Evolutionary conservation across 2,329 filamentous ascomycete species (phyloP).

Genomic region (Microthyrium microscopicum): DNA sequence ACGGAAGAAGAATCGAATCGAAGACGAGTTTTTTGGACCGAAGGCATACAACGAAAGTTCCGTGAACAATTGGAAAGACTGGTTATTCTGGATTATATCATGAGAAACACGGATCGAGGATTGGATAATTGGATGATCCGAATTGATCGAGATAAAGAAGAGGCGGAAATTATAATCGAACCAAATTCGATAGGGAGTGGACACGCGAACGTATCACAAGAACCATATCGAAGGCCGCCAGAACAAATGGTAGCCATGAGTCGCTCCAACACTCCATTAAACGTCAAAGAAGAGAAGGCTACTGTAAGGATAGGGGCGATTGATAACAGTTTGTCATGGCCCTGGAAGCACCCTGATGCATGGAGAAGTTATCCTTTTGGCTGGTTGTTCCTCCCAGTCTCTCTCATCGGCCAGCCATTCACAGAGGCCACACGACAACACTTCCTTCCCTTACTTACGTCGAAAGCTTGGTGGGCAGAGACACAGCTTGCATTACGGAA

Average conservation of each 20-base stretch:
- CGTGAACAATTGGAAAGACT: conserved; percentile 91
- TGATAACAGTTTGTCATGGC: conserved; percentile 95
- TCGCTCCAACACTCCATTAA: conserved; percentile 33
- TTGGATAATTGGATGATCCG: conserved; percentile 99
- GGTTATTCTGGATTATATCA: conserved; percentile 95
- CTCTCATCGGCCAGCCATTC: conserved; percentile 88
- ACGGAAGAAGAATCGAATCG: conserved; percentile 15
- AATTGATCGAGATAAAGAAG: conserved; percentile 69
- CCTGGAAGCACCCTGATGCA: conserved; percentile 97
- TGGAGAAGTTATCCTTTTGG: conserved; percentile 89
- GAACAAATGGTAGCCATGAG: conserved; percentile 68
- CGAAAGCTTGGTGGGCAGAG: conserved; percentile 91
- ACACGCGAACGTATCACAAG: conserved; percentile 31
- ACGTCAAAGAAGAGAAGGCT: conserved; percentile 29
- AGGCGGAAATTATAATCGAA: conserved; percentile 74
- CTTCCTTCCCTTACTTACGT: conserved; percentile 89
- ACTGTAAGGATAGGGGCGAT: conserved; percentile 76
- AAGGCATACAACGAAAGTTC: conserved; percentile 75
- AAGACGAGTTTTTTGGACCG: conserved; percentile 65
- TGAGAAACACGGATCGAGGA: conserved; percentile 94
- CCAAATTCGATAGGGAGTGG: conserved; percentile 19
- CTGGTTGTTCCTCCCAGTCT: conserved; percentile 94
- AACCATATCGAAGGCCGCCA: conserved; percentile 54
- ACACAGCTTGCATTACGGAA: conserved; percentile 73
- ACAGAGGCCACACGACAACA: conserved; percentile 86